phyloP scores from a whole-genome alignment of 169 alveolate species.

The Cryptosporidium tyzzeri region DNA sequence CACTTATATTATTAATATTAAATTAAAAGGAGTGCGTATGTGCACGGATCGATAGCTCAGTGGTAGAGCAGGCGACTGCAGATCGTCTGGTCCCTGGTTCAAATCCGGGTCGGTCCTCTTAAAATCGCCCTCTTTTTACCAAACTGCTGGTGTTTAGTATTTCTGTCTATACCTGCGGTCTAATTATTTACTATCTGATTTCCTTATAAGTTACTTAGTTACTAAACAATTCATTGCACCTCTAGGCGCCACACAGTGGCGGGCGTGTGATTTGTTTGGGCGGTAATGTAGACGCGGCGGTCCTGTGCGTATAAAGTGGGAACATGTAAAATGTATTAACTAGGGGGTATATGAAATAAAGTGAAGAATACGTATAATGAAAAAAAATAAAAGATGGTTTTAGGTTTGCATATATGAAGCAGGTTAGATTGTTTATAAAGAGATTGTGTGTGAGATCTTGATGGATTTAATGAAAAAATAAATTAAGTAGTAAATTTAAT shows the following conservation, averaged over 20 bases:
- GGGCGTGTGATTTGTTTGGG: background rate
- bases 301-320: slow-evolving; percentile 17
- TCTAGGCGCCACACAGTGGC: background rate
- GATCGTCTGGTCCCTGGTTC: slow-evolving; percentile 79
- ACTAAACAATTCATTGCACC: background rate
- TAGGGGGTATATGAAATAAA: slow-evolving; percentile 13
- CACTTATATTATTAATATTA: background rate
- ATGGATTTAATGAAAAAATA: slow-evolving; percentile 38
- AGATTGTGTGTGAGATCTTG: slow-evolving; percentile 30
- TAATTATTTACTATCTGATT: background rate
- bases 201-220: background rate
- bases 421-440: slow-evolving; percentile 11
- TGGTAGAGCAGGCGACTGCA: slow-evolving; percentile 79
- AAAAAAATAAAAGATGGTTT: slow-evolving; percentile 36
- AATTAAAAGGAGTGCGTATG: background rate
- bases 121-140: background rate
- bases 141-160: background rate
- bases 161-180: background rate
- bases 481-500: background rate
- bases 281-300: slow-evolving; percentile 16
- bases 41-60: slow-evolving; percentile 77
- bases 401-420: slow-evolving; percentile 20
- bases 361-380: slow-evolving; percentile 33
- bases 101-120: slow-evolving; percentile 78
- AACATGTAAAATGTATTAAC: slow-evolving; percentile 18